Evolutionary conservation across 2,329 filamentous ascomycete genomes (phyloP).

Genomic region (Diaporthe aspalathi): DNA sequence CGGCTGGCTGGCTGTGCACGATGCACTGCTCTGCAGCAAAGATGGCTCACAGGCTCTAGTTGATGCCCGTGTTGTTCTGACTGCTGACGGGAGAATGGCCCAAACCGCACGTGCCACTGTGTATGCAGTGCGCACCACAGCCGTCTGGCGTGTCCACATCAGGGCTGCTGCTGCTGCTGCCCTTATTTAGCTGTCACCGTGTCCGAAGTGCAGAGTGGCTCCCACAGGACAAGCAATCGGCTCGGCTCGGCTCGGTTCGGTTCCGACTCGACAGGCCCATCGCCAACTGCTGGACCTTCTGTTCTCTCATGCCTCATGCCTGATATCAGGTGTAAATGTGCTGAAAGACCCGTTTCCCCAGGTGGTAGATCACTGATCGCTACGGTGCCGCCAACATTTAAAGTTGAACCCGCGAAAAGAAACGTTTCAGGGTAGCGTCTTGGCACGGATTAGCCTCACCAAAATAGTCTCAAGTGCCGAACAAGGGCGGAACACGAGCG

Average conservation of each 20-base stretch:
- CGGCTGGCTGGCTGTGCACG: conserved; percentile 4
- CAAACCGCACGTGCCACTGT: too few relatives aligned
- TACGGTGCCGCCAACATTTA: conserved; percentile 16
- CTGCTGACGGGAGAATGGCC: conserved; percentile 1
- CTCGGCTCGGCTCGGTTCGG: conserved; percentile 14
- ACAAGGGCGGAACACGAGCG: conserved; percentile 26
- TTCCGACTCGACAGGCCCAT: background rate
- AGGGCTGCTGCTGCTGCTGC: conserved; percentile 1
- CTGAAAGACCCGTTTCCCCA: background rate
- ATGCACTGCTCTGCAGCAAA: too few relatives aligned
- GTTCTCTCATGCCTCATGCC: background rate
- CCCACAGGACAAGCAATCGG: background rate
- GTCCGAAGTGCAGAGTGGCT: background rate
- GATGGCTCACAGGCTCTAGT: too few relatives aligned
- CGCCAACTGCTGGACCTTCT: background rate
- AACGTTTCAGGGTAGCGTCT: conserved; percentile 33
- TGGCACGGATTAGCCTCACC: conserved; percentile 33
- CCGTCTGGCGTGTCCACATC: background rate
- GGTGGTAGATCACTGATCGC: conserved; percentile 14
- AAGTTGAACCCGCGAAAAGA: conserved; percentile 27
- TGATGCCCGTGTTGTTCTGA: background rate
- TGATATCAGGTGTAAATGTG: background rate
- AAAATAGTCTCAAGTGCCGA: conserved; percentile 35
- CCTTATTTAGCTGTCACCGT: background rate
- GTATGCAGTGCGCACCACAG: too few relatives aligned